Percentiles rank a stretch among this genome's conserved stretches.
Evolutionary conservation across 2,329 filamentous ascomycete genomes (phyloP).

Genomic region (Ceratocystis eucalypticola): DNA sequence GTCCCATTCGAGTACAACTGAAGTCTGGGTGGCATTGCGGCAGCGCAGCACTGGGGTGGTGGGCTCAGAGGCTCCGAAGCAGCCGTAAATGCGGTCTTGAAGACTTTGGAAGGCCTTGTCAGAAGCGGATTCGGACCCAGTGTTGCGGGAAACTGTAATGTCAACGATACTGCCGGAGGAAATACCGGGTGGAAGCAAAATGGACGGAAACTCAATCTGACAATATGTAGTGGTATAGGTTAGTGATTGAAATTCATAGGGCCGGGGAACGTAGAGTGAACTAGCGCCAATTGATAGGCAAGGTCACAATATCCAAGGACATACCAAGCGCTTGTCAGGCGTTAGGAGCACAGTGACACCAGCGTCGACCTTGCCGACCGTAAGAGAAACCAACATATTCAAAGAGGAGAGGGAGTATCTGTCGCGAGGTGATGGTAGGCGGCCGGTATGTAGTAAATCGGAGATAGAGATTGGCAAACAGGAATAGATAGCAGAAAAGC

Average conservation of each 20-base stretch:
- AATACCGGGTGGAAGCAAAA: conserved; percentile 89
- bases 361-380: conserved; percentile 97
- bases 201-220: conserved; percentile 96
- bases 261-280: not conserved
- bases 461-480: not conserved
- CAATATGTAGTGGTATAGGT: not conserved
- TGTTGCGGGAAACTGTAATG: conserved; percentile 85
- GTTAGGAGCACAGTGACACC: conserved; percentile 94
- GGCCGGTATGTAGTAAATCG: not conserved
- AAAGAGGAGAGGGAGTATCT: not conserved
- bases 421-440: not conserved
- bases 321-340: conserved; percentile 87
- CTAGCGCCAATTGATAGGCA: not conserved
- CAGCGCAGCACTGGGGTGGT: conserved; percentile 68
- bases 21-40: conserved; percentile 97
- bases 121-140: conserved; percentile 59
- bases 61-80: conserved; percentile 73
- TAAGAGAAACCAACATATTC: conserved; percentile 85
- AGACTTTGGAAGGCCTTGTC: conserved; percentile 66
- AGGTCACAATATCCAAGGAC: conserved; percentile 24
- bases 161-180: conserved; percentile 94
- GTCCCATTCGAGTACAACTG: conserved; percentile 95
- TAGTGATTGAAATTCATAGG: conserved; percentile 21
- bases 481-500: too few relatives aligned
- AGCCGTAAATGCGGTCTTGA: conserved; percentile 76